Conservation (phyloP, 176 grass and related monocot species). For the bread wheat (Triticum aestivum) region DNA sequence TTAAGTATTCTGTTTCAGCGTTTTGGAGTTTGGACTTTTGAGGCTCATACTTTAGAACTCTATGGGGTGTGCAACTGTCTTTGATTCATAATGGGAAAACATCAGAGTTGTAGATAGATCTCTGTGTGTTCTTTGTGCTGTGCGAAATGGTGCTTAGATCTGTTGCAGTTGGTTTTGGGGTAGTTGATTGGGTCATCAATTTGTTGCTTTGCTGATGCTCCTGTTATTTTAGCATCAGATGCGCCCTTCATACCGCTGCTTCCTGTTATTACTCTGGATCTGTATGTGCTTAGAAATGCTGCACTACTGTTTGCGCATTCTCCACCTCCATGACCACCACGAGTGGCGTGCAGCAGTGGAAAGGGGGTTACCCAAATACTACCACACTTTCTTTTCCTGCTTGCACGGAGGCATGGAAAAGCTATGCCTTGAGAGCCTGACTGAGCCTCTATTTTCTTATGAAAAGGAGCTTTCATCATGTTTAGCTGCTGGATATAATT, state of each 20-base stretch:
- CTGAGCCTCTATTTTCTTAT: not conserved
- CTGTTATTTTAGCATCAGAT: not conserved
- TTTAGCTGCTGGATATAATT: not conserved
- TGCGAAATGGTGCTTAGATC: constrained; percentile 21
- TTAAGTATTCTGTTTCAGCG: not conserved
- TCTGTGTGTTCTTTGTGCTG: not conserved
- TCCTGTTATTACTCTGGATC: not conserved
- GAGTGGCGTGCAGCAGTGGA: not conserved
- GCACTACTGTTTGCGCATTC: not conserved
- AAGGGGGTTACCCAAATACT: not conserved
- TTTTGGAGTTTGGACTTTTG: not conserved
- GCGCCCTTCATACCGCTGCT: not conserved
- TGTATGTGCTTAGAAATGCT: not conserved
- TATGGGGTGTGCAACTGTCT: not conserved
- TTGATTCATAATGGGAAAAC: not conserved
- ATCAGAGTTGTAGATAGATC: not conserved
- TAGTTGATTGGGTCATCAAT: not conserved
- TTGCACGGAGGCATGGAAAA: not conserved
- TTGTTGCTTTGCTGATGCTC: not conserved
- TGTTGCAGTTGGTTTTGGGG: not conserved
- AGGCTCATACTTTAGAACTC: not conserved
- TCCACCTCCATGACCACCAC: not conserved
- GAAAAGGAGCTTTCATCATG: not conserved
- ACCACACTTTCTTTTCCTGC: not conserved
- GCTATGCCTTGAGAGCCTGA: not conserved